These are phyloP conservation scores for Lasiodiplodia hormozganensis DNA, from an alignment of 2,329 filamentous ascomycete genomes.

Conservation along the genomic window DNA sequence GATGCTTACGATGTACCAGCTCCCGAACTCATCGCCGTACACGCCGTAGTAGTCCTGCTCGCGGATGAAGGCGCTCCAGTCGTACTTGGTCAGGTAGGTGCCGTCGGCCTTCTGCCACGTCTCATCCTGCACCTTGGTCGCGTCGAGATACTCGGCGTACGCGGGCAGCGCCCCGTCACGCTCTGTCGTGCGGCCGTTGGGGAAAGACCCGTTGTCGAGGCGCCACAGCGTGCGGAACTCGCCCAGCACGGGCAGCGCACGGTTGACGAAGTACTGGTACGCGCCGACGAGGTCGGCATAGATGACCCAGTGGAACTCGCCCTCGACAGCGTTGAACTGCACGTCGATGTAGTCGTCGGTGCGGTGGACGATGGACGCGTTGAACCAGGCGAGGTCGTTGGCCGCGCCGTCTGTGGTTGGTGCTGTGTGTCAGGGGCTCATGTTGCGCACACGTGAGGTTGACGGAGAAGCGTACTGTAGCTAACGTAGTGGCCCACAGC, in stretches of 20 bases:
- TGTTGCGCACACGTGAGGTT: neutral
- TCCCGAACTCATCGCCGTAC: conserved; percentile 57
- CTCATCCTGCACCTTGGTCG: conserved; percentile 61
- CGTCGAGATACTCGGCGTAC: conserved; percentile 50
- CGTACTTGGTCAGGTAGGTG: conserved; percentile 61
- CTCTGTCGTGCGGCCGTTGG: conserved; percentile 54
- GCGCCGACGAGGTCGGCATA: conserved; percentile 57
- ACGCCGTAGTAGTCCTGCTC: conserved; percentile 58
- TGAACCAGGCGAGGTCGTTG: conserved; percentile 57
- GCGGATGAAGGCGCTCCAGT: conserved; percentile 51
- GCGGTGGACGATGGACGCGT: conserved; percentile 46
- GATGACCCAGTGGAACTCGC: conserved; percentile 62
- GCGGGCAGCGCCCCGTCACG: conserved; percentile 56
- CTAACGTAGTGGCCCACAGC: conserved; percentile 55
- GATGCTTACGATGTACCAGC: conserved; percentile 55
- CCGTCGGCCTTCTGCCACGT: conserved; percentile 59
- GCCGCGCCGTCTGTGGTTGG: conserved; percentile 52
- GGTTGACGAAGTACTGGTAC: conserved; percentile 64
- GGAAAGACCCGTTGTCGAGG: conserved; percentile 57
- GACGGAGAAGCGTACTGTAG: conserved; percentile 45
- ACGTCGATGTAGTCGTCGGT: conserved; percentile 56
- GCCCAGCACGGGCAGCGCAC: conserved; percentile 55
- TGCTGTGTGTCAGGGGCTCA: neutral
- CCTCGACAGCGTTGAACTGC: conserved; percentile 54
- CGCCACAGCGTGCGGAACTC: conserved; percentile 60